Base-by-base conservation (phyloP, 139 green algal species). In the Desmodesmus armatus region DNA sequence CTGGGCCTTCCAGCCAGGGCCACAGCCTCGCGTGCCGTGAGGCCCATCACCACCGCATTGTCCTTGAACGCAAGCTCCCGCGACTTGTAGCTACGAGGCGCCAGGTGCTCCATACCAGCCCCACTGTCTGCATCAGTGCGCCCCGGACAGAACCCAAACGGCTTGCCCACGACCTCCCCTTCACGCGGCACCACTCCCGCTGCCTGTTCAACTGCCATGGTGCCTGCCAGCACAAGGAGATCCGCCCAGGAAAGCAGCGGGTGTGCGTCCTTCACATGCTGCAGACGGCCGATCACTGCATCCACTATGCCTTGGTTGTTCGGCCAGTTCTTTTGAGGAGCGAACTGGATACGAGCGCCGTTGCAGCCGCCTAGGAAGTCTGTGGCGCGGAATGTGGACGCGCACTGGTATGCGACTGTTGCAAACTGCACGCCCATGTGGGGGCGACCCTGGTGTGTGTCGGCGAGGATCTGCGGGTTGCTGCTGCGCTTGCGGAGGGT, bases 351-450 rank as follows among this genome's bases (percentile, higher is more conserved):
- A 33, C 23, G 62, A 33, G 62, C 65, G 37, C 89, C 87, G 70
- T 92, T 92, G 81, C 89, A 92, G 80, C 87, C 85, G 49, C 89
- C 89, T 3, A 15, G 63, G 63, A 88, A 84, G 81, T 91, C 87
- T 0, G 89, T 92, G 23, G 33, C 58, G 0, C 77, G 25, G 83
- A 85, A 92, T 7, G 82, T 90, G 25, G 62, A 40, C 3, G 88
- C 85, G 53, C 88, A 92, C 71, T 86, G 82, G 44, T 41, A 92
- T 1, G 88, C 88, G 70, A 92, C 79, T 1, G 35, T 78, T 1
- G 83, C 75, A 31, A 92, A 85, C 63, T 88, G 78, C 3, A 83
- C 87, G 29, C 72, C 79, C 47, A 83, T 89, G 58, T 71, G 79
- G 2, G 83, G 71, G 60, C 87, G 74, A 17, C 87, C 77, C 40